Evolutionary conservation across 371 early-diverging fungal species (phyloP), one percentile per base, ranked within the genome.

Genomic region (Syncephalastrum racemosum): DNA sequence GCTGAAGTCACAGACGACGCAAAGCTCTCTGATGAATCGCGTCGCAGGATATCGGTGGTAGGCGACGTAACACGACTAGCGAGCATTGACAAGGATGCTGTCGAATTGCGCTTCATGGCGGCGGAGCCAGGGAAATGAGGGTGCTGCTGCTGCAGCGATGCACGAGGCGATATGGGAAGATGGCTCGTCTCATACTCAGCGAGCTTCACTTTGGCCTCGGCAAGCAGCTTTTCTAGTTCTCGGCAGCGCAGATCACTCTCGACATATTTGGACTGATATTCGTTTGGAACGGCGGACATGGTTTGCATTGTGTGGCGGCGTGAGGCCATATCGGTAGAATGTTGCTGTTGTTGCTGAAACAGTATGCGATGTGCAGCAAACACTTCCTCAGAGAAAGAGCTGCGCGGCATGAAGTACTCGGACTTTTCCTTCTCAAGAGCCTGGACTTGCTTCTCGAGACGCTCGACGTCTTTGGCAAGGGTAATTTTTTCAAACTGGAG

Each of bases 241-340:
- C 79, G 63, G 54, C 79, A 79, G 16, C 74, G 70, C 25, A 75
- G 52, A 39, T 79, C 79, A 12, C 71, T 69, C 43, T 79, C 73
- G n/a, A 73, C 62, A 18, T 69, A 75, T 53, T 75, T 75, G 12
- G 53, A 46, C 51, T 79, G 70, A 58, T 71, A 75, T 19, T 57
- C 59, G 18, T 60, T 61, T n/a, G 31, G 41, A 22, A 16, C 16
- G 7, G 27, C 20, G 10, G 36, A 31, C 36, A 31, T 31, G 36
- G 36, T 25, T n/a, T 60, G 60, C 14, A 49, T 22, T 6, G 53
- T 59, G 13, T 59, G 60, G 27, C 60, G 60, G 41, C 63, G 22
- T 3, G 23, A 27, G 12, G 15, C 50, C 8, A 12, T 31, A n/a
- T 31, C 19, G 4, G 49, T 43, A 5, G 40, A 14, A 15, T 31